Conservation (phyloP, 306 rosid species). For the Dalbergia oliveri region DNA sequence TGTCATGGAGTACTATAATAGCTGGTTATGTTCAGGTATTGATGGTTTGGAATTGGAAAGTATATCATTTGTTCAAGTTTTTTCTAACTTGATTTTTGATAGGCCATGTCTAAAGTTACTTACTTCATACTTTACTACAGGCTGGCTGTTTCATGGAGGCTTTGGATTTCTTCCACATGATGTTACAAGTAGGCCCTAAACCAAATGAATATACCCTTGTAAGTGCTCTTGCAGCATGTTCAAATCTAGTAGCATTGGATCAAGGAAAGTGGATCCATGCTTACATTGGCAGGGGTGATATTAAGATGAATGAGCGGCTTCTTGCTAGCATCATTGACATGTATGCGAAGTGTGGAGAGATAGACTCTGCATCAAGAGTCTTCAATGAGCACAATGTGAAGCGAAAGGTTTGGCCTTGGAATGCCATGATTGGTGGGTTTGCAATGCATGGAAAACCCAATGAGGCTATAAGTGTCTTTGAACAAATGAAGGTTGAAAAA, state of each 20-base stretch:
- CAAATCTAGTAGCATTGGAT: slow-evolving; percentile 75
- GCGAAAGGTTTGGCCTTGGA: slow-evolving; percentile 75
- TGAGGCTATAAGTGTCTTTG: slow-evolving; percentile 62
- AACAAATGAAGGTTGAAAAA: slow-evolving; percentile 61
- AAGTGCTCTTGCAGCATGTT: slow-evolving; percentile 74
- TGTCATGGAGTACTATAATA: slow-evolving; percentile 74
- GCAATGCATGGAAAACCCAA: slow-evolving; percentile 74
- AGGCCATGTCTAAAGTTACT: slow-evolving; percentile 20
- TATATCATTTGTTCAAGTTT: slow-evolving; percentile 10
- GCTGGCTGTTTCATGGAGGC: slow-evolving; percentile 65
- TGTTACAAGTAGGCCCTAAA: slow-evolving; percentile 59
- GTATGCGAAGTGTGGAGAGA: slow-evolving; percentile 79
- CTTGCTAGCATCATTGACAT: slow-evolving; percentile 66
- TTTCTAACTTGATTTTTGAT: background rate
- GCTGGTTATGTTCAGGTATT: slow-evolving; percentile 82
- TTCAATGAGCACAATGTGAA: slow-evolving; percentile 50
- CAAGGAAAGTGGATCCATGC: slow-evolving; percentile 80
- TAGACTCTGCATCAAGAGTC: slow-evolving; percentile 61
- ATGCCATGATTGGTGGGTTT: slow-evolving; percentile 83
- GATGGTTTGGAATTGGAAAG: slow-evolving; percentile 33
- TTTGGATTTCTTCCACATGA: slow-evolving; percentile 68
- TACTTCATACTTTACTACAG: slow-evolving; percentile 44
- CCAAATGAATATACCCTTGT: slow-evolving; percentile 76
- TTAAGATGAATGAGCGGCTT: slow-evolving; percentile 66
- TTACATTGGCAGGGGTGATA: slow-evolving; percentile 58